Evolutionary conservation across 2,329 filamentous ascomycete species (phyloP), one percentile per base, ranked within the genome.

Genomic region (Colletotrichum sp.): DNA sequence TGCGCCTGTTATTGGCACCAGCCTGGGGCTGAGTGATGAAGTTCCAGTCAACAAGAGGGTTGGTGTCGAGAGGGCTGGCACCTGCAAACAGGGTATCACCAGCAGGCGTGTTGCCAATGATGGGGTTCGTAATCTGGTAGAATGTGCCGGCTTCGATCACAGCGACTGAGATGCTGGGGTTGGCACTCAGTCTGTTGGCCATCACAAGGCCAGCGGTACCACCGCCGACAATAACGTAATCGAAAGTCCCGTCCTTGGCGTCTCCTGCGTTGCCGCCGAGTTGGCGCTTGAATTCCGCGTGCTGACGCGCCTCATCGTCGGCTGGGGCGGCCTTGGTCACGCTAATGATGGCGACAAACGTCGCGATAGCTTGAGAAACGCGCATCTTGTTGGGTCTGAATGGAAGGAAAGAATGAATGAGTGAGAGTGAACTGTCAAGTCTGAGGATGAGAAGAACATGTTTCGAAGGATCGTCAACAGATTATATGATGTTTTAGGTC

Each of bases 101-200:
- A 6, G 70, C 70, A 77, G 81, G 82, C 1, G 79, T 73, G 1
- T 80, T 79, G 18, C 78, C 76, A 1, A 81, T 75, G 18, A 81
- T 76, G 2, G 79, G 78, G 69, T 83, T 83, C 6, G 74, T 70
- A 24, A 82, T 75, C 74, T 86, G 81, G 55, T 83, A 81, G 30
- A 83, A 84, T 3, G 72, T 75, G 6, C 85, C 85, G 4, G 84
- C 85, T 72, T 87, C 85, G 34, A 87, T 78, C 5, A 86, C 81
- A 21, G 85, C 84, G 10, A 87, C 84, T 3, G 77, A 78, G 55
- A 77, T 77, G 16, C 24, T 60, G 5, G 78, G 79, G 28, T 80
- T 78, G 9, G 84, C 81, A 36, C 70, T 72, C 0, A 87, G 79
- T 8, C 85, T 80, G 26, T 78, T 78, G 7, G 82, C 85, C 3